phyloP scores from a whole-genome alignment of 1,284 basidiomycete species.

The Ustilago bromivora region DNA sequence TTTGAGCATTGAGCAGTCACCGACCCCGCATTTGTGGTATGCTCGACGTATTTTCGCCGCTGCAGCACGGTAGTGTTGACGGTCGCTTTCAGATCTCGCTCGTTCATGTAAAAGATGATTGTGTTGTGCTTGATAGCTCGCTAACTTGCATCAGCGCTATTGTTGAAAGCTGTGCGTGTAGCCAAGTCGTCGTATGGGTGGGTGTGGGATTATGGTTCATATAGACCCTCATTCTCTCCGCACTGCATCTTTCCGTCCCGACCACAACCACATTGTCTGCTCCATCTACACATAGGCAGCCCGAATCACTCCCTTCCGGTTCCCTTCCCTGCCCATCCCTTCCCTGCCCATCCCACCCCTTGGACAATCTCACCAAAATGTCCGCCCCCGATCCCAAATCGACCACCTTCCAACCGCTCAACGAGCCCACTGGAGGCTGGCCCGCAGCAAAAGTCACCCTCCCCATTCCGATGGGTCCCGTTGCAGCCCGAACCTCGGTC shows the following conservation, averaged over 20 bases:
- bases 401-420: slow-evolving; percentile 47
- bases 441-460: slow-evolving; percentile 53
- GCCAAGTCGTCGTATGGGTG: background rate
- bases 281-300: background rate
- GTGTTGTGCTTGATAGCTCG: slow-evolving; percentile 6
- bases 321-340: background rate
- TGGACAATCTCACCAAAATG: slow-evolving; percentile 17
- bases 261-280: background rate
- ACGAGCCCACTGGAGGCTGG: slow-evolving; percentile 34
- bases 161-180: slow-evolving; percentile 7
- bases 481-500: slow-evolving; percentile 48
- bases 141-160: background rate
- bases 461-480: slow-evolving; percentile 59
- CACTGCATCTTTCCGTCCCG: background rate
- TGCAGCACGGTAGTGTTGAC: background rate
- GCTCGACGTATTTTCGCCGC: background rate
- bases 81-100: slow-evolving; percentile 10
- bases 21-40: slow-evolving; percentile 7
- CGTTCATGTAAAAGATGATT: background rate
- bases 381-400: slow-evolving; percentile 39
- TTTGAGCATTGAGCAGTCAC: background rate
- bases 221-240: background rate
- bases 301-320: background rate
- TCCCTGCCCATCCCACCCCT: background rate
- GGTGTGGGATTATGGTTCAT: slow-evolving; percentile 1